These are phyloP conservation scores for Nemania sp. DNA, from an alignment of 2,329 filamentous ascomycete genomes.

Conservation along the genomic window DNA sequence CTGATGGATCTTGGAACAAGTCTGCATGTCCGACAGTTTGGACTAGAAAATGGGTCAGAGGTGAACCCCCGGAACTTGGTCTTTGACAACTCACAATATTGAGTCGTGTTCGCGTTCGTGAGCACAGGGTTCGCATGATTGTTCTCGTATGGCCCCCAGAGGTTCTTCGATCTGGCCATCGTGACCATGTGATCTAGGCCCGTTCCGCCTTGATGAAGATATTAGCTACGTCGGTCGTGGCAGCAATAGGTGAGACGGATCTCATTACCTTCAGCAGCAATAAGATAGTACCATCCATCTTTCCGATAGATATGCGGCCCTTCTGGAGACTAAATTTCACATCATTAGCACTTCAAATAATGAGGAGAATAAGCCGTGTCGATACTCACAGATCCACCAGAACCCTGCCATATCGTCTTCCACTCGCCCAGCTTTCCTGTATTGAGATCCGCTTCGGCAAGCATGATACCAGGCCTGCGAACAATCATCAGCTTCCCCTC, in stretches of 20 bases:
- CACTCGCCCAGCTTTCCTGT: constrained; percentile 46
- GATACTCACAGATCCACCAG: constrained; percentile 42
- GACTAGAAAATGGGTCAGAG: constrained; percentile 32
- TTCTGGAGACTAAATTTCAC: constrained; percentile 44
- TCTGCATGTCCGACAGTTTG: constrained; percentile 62
- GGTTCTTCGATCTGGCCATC: constrained; percentile 47
- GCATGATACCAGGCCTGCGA: constrained; percentile 44
- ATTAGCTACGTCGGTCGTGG: neutral
- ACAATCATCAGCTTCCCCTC: neutral
- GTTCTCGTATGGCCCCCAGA: constrained; percentile 50
- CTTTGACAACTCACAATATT: constrained; percentile 40
- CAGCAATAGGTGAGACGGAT: neutral
- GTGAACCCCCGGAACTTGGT: neutral
- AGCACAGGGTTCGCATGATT: constrained; percentile 50
- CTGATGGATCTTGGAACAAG: constrained; percentile 53
- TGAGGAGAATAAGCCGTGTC: neutral
- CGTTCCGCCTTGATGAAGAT: constrained; percentile 46
- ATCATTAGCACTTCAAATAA: constrained; percentile 3
- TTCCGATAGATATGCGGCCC: constrained; percentile 58
- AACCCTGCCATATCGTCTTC: constrained; percentile 52
- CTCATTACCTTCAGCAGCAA: constrained; percentile 52
- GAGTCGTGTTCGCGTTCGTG: constrained; percentile 48
- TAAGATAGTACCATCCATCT: constrained; percentile 56
- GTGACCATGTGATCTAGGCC: constrained; percentile 52
- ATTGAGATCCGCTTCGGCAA: constrained; percentile 45